Conservation (phyloP, 1,139 yeast species). For the Hansenula sp. region DNA sequence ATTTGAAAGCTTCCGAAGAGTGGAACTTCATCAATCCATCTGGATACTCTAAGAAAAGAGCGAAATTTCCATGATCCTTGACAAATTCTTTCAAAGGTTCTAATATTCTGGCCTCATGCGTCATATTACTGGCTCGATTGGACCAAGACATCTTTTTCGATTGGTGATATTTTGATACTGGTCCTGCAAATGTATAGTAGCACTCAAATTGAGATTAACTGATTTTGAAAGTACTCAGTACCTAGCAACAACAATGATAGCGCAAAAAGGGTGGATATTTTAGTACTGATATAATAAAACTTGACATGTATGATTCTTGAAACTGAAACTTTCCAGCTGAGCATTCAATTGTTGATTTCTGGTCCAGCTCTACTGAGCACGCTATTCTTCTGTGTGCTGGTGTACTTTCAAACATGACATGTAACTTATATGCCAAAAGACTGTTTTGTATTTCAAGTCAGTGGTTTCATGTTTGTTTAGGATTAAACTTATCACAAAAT, state of each 20-base stretch:
- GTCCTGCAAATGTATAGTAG: too few species aligned
- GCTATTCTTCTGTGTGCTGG: background rate
- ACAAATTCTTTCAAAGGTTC: background rate
- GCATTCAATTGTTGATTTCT: too few species aligned
- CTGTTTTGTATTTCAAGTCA: too few species aligned
- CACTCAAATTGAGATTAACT: too few species aligned
- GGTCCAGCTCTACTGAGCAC: too few species aligned
- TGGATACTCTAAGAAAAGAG: conserved; percentile 3
- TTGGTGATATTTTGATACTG: too few species aligned
- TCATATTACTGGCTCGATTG: background rate
- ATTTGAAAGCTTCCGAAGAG: conserved; percentile 3
- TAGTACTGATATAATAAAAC: background rate
- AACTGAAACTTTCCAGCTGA: too few species aligned
- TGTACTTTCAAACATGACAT: background rate
- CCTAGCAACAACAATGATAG: too few species aligned
- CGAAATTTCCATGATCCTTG: background rate
- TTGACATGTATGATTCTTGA: conserved; percentile 1
- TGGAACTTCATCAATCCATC: conserved; percentile 1
- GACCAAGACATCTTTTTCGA: too few species aligned
- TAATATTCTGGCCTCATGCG: background rate
- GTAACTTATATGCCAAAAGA: background rate
- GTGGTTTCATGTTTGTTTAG: background rate
- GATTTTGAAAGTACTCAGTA: too few species aligned
- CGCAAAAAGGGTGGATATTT: background rate
- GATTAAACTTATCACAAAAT: background rate